Percentiles rank a stretch among this genome's conserved stretches.
These are phyloP conservation scores for Ulota crispa DNA, from an alignment of 225 moss, liverwort and hornwort genomes.

Conservation along the genomic window DNA sequence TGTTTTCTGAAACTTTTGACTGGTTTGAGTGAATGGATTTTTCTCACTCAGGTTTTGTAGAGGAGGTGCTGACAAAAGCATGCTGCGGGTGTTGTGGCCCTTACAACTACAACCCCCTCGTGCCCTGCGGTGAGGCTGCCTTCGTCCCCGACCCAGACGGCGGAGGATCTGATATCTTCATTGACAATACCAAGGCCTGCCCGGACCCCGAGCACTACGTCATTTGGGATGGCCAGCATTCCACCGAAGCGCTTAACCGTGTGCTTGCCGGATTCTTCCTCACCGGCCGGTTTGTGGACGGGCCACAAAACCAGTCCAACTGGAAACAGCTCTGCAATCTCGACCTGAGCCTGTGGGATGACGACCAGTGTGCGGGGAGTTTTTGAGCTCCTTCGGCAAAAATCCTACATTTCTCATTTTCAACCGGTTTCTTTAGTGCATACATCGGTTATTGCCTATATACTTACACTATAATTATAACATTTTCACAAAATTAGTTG, in stretches of 20 bases:
- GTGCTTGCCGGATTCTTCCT: conserved; percentile 44
- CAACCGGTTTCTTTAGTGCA: no score
- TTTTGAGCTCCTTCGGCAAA: no score
- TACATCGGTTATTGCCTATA: no score
- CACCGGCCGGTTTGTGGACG: conserved; percentile 54
- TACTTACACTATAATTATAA: no score
- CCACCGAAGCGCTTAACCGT: conserved; percentile 62
- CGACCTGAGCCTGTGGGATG: conserved; percentile 43
- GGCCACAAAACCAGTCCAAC: conserved; percentile 19
- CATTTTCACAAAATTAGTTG: no score
- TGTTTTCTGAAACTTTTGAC: neutral
- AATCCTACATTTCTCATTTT: no score
- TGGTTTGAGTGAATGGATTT: neutral
- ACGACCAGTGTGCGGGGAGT: neutral
- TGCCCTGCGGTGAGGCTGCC: conserved; percentile 21
- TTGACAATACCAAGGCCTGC: conserved; percentile 24
- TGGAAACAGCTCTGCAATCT: conserved; percentile 51
- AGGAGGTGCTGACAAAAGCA: conserved; percentile 4
- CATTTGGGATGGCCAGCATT: conserved; percentile 66
- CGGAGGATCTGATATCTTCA: neutral
- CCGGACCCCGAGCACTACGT: conserved; percentile 20
- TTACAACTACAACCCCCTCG: conserved; percentile 44
- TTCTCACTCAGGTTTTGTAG: conserved; percentile 28
- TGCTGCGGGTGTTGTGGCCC: conserved; percentile 51
- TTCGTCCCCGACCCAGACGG: conserved; percentile 12